Conservation (phyloP, 306 rosid species). For the Fagus sylvatica region DNA sequence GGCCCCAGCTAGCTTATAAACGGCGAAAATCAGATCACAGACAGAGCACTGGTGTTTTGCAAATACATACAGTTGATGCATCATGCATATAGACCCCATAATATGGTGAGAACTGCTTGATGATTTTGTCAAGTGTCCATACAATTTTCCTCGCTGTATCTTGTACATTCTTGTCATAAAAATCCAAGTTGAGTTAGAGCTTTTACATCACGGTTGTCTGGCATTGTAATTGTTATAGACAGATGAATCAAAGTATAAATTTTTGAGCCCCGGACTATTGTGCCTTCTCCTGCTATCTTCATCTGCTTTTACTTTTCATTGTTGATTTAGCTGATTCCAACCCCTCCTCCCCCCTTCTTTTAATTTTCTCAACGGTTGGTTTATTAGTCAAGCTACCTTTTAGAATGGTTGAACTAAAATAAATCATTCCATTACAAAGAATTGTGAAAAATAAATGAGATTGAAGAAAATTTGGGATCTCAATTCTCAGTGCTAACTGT, state of each 20-base stretch:
- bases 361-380: background rate
- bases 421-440: background rate
- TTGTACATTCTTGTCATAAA: slow-evolving; percentile 36
- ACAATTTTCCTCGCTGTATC: slow-evolving; percentile 20
- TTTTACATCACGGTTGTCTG: slow-evolving; percentile 24
- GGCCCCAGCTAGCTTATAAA: slow-evolving; percentile 56
- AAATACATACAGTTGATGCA: slow-evolving; percentile 20
- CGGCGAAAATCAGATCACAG: slow-evolving; percentile 38
- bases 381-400: background rate
- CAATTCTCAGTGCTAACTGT: background rate
- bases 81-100: slow-evolving; percentile 22
- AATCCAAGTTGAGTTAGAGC: slow-evolving; percentile 14
- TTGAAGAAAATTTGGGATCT: background rate
- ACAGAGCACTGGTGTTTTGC: slow-evolving; percentile 26
- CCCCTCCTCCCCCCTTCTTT: background rate
- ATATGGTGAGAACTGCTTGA: slow-evolving; percentile 32
- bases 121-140: slow-evolving; percentile 7
- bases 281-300: background rate
- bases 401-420: background rate
- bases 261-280: background rate
- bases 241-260: background rate
- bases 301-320: background rate
- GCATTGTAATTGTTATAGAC: slow-evolving; percentile 9
- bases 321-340: background rate
- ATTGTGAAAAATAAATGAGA: background rate